These are phyloP conservation scores for Elongisporangium prolatum DNA, from an alignment of 352 stramenopile species.

Conservation along the genomic window DNA sequence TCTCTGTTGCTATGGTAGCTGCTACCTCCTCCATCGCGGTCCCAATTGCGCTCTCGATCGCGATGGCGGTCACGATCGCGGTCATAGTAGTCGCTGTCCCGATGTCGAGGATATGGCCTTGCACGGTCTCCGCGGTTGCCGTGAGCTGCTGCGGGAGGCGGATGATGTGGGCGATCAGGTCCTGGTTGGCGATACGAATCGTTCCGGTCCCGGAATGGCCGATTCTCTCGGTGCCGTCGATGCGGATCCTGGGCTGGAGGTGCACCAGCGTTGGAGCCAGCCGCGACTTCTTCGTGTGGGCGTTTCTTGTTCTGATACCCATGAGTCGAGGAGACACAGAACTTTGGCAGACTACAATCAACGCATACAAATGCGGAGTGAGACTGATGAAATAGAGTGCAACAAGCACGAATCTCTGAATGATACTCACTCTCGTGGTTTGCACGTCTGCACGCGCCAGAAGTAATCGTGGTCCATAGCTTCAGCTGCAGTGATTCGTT, in stretches of 20 bases:
- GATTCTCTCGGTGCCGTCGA: slow-evolving; percentile 8
- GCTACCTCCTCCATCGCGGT: slow-evolving; percentile 8
- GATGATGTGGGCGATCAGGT: background rate
- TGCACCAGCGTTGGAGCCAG: slow-evolving; percentile 16
- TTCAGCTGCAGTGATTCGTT: slow-evolving; percentile 92
- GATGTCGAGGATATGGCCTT: slow-evolving; percentile 6
- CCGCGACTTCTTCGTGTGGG: slow-evolving; percentile 68
- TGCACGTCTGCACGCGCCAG: slow-evolving; percentile 83
- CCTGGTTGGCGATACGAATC: slow-evolving; percentile 15
- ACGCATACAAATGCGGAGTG: slow-evolving; percentile 3
- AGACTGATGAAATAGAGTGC: background rate
- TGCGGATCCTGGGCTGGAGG: slow-evolving; percentile 14
- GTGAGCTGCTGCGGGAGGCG: slow-evolving; percentile 5
- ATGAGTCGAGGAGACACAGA: slow-evolving; percentile 76
- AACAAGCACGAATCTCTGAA: background rate
- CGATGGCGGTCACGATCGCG: slow-evolving; percentile 15
- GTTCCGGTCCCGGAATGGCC: slow-evolving; percentile 11
- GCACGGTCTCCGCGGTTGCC: slow-evolving; percentile 1
- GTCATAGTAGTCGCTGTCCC: slow-evolving; percentile 22
- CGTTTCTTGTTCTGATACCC: slow-evolving; percentile 88
- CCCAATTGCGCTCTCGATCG: slow-evolving; percentile 9
- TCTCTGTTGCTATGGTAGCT: background rate
- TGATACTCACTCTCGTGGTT: slow-evolving; percentile 66
- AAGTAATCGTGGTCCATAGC: slow-evolving; percentile 98
- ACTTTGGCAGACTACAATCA: slow-evolving; percentile 77